These are phyloP conservation scores for Lyophyllum decastes DNA, from an alignment of 768 basidiomycete genomes.

Conservation along the genomic window DNA sequence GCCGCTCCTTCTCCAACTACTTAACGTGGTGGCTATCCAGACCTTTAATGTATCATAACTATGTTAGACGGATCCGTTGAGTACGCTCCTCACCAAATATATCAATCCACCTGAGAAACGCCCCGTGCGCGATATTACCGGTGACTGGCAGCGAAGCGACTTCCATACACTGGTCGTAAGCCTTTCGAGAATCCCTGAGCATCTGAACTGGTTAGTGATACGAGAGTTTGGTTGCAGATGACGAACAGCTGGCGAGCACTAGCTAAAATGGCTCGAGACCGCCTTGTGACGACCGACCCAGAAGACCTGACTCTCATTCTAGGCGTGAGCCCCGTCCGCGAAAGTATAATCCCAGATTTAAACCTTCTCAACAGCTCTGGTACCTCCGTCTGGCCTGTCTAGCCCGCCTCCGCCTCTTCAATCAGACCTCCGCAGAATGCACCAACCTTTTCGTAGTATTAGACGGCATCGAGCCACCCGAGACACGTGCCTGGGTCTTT, in stretches of 20 bases:
- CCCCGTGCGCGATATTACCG: slow-evolving; percentile 70
- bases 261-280: slow-evolving; percentile 82
- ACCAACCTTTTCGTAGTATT: slow-evolving; percentile 77
- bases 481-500: slow-evolving; percentile 60
- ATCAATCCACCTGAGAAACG: slow-evolving; percentile 75
- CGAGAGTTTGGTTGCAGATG: slow-evolving; percentile 51
- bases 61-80: slow-evolving; percentile 81
- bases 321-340: slow-evolving; percentile 49
- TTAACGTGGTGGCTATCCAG: slow-evolving; percentile 66
- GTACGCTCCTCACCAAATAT: slow-evolving; percentile 81
- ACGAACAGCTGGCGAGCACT: slow-evolving; percentile 86
- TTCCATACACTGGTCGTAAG: slow-evolving; percentile 82
- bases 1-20: slow-evolving; percentile 49
- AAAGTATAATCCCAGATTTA: not conserved
- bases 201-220: slow-evolving; percentile 21
- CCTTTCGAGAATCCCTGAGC: slow-evolving; percentile 20
- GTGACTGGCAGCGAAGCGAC: slow-evolving; percentile 73
- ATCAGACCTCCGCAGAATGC: slow-evolving; percentile 85
- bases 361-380: slow-evolving; percentile 59
- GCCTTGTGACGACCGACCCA: slow-evolving; percentile 69
- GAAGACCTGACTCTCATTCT: slow-evolving; percentile 66
- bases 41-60: slow-evolving; percentile 46
- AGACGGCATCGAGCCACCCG: slow-evolving; percentile 51
- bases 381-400: slow-evolving; percentile 79
- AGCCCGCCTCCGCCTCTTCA: slow-evolving; percentile 80